phyloP scores from a whole-genome alignment of 768 basidiomycete species.

The Naganishia vaughanmartiniae region DNA sequence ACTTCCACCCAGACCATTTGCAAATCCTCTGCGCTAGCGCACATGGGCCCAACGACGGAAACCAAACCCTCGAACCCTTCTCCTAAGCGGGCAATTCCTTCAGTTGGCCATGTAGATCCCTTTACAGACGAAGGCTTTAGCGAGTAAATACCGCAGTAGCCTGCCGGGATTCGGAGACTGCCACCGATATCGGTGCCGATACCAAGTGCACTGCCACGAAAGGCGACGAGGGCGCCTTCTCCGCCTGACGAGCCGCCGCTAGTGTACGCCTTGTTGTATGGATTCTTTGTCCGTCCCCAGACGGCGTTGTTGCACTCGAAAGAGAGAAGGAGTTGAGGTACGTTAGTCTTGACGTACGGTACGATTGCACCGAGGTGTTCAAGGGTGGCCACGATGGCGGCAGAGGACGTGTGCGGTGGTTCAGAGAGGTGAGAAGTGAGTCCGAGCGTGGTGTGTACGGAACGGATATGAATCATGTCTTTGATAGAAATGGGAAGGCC shows the following conservation, averaged over 20 bases:
- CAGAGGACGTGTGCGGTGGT: conserved; percentile 59
- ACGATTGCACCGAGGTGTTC: conserved; percentile 63
- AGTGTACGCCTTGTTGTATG: conserved; percentile 68
- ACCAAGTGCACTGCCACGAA: conserved; percentile 59
- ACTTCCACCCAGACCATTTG: conserved; percentile 67
- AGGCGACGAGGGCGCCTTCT: conserved; percentile 72
- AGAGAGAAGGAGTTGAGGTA: conserved; percentile 58
- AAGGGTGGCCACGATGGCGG: conserved; percentile 54
- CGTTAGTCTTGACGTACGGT: conserved; percentile 57
- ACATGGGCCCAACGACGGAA: conserved; percentile 62
- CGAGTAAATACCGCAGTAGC: conserved; percentile 65
- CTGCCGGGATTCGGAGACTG: conserved; percentile 65
- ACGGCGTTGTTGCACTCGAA: conserved; percentile 73
- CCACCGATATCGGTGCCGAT: conserved; percentile 78
- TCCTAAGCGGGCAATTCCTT: conserved; percentile 59
- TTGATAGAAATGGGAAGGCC: conserved; percentile 71
- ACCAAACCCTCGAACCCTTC: conserved; percentile 63
- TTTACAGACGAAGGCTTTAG: conserved; percentile 52
- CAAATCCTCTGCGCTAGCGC: conserved; percentile 63
- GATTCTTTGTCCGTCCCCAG: conserved; percentile 76
- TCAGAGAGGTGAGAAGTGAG: conserved; percentile 59
- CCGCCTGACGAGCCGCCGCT: conserved; percentile 81
- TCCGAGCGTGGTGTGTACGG: conserved; percentile 63
- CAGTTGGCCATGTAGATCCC: conserved; percentile 55
- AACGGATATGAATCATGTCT: conserved; percentile 60